Base-by-base conservation (phyloP, 1,139 yeast genomes). In the Protomyces macrosporus region DNA sequence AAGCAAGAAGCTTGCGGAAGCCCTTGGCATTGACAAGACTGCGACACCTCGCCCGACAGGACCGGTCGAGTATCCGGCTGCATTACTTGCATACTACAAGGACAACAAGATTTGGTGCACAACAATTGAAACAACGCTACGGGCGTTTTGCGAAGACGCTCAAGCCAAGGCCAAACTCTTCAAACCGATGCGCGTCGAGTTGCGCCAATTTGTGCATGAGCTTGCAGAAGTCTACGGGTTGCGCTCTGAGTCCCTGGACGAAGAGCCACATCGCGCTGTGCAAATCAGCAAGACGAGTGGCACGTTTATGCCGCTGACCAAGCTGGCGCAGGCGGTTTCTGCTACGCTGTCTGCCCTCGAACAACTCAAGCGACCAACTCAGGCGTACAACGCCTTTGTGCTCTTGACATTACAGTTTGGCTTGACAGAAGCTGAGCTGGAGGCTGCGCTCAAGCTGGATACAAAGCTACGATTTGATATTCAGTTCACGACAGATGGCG, bases 191-290 rank as follows among this genome's bases (percentile, higher is more conserved):
- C 78, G 77, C 60, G 73, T 79, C 7, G 81, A 84, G 6, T 93
- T 89, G 72, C 79, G 97, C 57, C 79, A 78, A 68, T 89, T 89
- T 71, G 76, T 90, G 23, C 93, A 86, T 70, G 84, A 84, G 65
- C 72, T 90, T 54, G 86, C 91, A 0, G 82, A 79, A 40, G 75
- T 82, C 0, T 89, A 79, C 72, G 78, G 80, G 6, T 71, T 90
- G 14, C 84, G 82, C 70, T 79, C 87, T 0, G 90, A 88, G 70
- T 83, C 93, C 0, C 91, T 88, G 69, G 97, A 89, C 72, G 82
- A 82, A 1, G 97, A 89, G 68, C 96, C 97, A 0, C 79, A 83
- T 65, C 75, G 96, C 68, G 82, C 86, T 12, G 91, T 89, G 0
- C 86, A 82, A 67, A 78, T 90, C 12, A 82, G 81, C 65, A 76